Base-by-base conservation (phyloP, 139 green algal genomes). In the Chlorella sp. region DNA sequence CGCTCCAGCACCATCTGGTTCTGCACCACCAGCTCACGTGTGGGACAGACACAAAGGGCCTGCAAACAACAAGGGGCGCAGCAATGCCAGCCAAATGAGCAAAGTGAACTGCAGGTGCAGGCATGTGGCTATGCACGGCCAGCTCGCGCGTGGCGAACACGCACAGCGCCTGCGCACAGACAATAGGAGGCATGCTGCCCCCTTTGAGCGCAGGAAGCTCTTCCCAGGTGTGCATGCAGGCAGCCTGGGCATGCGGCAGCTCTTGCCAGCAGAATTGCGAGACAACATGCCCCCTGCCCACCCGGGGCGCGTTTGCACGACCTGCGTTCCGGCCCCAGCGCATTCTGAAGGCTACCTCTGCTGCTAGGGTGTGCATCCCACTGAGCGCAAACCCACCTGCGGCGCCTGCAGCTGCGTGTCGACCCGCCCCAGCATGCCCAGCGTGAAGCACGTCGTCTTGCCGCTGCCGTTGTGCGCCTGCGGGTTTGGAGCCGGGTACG, bases 371-470 rank as follows among this genome's bases (percentile, higher is more conserved):
- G 19, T 67, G 19, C 19, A 5, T 67, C 19, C 28, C 41, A 41
- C 48, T 30, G 69, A 9, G 1, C 11, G 20, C 30, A 34, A 24
- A 3, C n/a, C 26, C 38, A 81, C 81, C 81, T 86, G 81, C 1
- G 97, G 91, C 36, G 87, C 80, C 26, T 90, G 76, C 28, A 95
- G 24, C 17, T 56, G 48, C 0, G 92, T 91, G 87, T 99, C 92
- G 1, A 99, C 95, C 30, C 97, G 95, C 74, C 88, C 92, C 34
- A 99, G 93, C 97, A 99, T 99, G 48, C 95, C 92, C 56, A 99
- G 91, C 72, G 95, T 95, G 88, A 99, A 99, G 91, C 97, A 99
- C 0, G 97, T 99, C 38, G 97, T 99, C 90, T 99, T 99, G 76
- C 97, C 97, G 73, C 88, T 95, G 73, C 97, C 97, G 89, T 99